These are phyloP conservation scores for Saprolegnia diclina DNA, from an alignment of 352 stramenopile genomes.

Conservation along the genomic window DNA sequence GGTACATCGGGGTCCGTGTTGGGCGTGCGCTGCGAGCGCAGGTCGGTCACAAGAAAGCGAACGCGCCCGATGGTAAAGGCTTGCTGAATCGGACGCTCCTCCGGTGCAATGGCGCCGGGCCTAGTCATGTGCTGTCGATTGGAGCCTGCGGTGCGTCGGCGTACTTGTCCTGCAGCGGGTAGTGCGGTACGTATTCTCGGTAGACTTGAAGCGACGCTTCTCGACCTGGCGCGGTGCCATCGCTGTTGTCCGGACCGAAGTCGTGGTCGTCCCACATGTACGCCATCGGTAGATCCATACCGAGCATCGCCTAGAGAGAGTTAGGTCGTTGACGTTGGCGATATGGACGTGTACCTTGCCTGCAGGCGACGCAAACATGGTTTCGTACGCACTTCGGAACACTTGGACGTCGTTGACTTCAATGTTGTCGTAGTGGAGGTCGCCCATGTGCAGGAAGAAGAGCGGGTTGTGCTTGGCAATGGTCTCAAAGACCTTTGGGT, in stretches of 20 bases:
- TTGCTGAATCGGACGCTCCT: conserved; percentile 47
- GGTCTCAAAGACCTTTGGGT: conserved; percentile 51
- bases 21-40: conserved; percentile 64
- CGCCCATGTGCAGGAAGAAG: conserved; percentile 85
- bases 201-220: conserved; percentile 73
- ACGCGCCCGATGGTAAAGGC: conserved; percentile 81
- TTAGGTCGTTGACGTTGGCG: not conserved
- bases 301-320: conserved; percentile 47
- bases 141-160: not conserved
- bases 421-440: conserved; percentile 85
- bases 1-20: conserved; percentile 55
- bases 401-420: conserved; percentile 48
- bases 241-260: conserved; percentile 84
- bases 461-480: conserved; percentile 61
- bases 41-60: conserved; percentile 77
- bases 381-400: conserved; percentile 63
- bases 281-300: conserved; percentile 74
- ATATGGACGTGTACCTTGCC: conserved; percentile 31
- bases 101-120: not conserved
- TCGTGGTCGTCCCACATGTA: conserved; percentile 92
- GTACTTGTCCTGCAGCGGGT: conserved; percentile 35
- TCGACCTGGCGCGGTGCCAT: conserved; percentile 62
- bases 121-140: conserved; percentile 5
- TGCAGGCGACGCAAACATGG: conserved; percentile 61
- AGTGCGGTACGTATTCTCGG: conserved; percentile 77